Base-by-base conservation (phyloP, 495 filamentous ascomycete genomes). In the Parmelia sp. region DNA sequence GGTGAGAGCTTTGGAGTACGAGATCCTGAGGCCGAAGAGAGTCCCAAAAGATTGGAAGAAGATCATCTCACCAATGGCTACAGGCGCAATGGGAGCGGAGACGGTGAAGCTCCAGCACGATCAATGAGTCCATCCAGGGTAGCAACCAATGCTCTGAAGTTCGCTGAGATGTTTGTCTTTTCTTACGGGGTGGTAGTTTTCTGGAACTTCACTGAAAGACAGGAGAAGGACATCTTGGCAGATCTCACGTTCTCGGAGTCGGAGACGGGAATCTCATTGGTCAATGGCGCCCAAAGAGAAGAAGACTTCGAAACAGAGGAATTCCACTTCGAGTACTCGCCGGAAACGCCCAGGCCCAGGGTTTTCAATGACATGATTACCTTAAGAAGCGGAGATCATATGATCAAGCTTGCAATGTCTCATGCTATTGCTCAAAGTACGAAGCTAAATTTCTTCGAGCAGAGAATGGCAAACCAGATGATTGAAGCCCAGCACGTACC, bases 321-420 rank as follows among this genome's bases (percentile, higher is more conserved):
- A 71, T 96, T 99, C 72, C 95, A 99, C 75, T 73, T 99, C 75
- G 92, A 97, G 71, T 99, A 99, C 75, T 92, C 88, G 64, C 83
- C 85, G 1, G 82, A 89, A 58, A 90, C 92, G 33, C 86, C 90
- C 47, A 83, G 91, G 31, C 95, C 94, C 11, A 82, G 94, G 62
- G 88, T 99, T 62, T 99, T 91, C 76, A 96, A 99, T 73, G 94
- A 99, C 73, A 97, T 99, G 95, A 97, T 99, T 72, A 99, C 94
- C 1, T 79, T 99, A 17, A 82, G 92, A 37, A 91, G 88, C 51
- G 90, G 91, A 21, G 94, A 99, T 77, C 95, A 97, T 78, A 97
- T 97, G 94, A 94, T 97, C 71, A 97, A 97, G 75, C 81, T 99
- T 6, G 90, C 92, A 17, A 99, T 99, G 77, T 91, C 88, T 69